Conservation (phyloP, 306 rosid genomes). For the Cyamopsis tetragonoloba region DNA sequence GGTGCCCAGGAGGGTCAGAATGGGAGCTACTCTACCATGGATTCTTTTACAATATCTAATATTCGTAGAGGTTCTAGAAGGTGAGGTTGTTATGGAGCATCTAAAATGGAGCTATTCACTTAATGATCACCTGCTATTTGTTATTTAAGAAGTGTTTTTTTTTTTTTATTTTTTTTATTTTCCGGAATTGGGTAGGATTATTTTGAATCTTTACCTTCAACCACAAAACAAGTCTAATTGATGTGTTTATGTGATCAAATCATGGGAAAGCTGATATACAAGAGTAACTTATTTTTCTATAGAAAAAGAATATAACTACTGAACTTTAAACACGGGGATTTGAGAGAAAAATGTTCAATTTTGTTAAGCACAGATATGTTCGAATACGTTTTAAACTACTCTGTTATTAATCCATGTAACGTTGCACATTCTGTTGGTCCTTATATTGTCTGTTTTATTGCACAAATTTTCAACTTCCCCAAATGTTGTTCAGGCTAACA, state of each 20-base stretch:
- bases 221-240: not conserved
- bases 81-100: slow-evolving; percentile 33
- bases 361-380: not conserved
- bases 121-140: not conserved
- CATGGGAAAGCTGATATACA: not conserved
- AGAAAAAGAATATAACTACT: not conserved
- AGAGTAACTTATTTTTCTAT: not conserved
- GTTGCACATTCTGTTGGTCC: not conserved
- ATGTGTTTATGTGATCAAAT: not conserved
- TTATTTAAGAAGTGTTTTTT: not conserved
- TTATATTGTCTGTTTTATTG: not conserved
- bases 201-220: not conserved
- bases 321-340: not conserved
- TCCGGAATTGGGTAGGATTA: not conserved
- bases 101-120: not conserved
- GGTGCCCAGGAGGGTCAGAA: slow-evolving; percentile 29
- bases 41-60: slow-evolving; percentile 79
- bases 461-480: not conserved
- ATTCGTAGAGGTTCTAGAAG: slow-evolving; percentile 61
- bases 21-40: slow-evolving; percentile 46
- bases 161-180: no score
- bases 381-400: not conserved
- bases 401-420: not conserved
- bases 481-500: not conserved
- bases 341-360: not conserved